These are phyloP conservation scores for Schrenkiella parvula DNA, from an alignment of 345 rosid genomes.

Conservation along the genomic window DNA sequence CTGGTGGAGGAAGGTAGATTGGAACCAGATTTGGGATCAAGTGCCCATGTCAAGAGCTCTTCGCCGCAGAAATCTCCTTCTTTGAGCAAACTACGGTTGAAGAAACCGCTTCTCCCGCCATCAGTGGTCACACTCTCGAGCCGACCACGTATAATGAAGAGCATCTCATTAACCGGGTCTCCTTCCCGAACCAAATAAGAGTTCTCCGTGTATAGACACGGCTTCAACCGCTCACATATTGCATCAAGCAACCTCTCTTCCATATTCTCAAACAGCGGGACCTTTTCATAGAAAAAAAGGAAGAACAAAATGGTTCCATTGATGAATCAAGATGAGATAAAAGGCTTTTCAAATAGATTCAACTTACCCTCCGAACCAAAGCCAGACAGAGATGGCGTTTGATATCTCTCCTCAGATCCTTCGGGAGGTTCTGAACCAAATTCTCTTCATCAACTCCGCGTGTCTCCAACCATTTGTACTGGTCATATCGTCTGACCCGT, in stretches of 20 bases:
- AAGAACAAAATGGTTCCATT: background rate
- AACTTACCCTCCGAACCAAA: conserved; percentile 83
- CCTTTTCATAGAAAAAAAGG: conserved; percentile 36
- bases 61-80: conserved; percentile 98
- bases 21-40: conserved; percentile 86
- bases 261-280: conserved; percentile 88
- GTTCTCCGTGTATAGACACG: conserved; percentile 68
- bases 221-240: conserved; percentile 89
- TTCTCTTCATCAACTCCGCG: conserved; percentile 93
- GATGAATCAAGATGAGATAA: background rate
- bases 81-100: conserved; percentile 70
- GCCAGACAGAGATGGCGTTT: conserved; percentile 94
- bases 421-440: conserved; percentile 84
- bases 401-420: conserved; percentile 94
- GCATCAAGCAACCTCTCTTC: conserved; percentile 96
- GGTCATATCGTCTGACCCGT: conserved; percentile 89
- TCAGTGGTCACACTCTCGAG: conserved; percentile 94
- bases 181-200: conserved; percentile 90
- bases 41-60: conserved; percentile 96
- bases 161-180: conserved; percentile 97
- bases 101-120: conserved; percentile 96
- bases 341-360: background rate
- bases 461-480: conserved; percentile 96
- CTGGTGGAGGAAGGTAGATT: conserved; percentile 96
- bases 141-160: conserved; percentile 91